Evolutionary conservation across 2,329 filamentous ascomycete species (phyloP).

Genomic region (Alternaria sp.): DNA sequence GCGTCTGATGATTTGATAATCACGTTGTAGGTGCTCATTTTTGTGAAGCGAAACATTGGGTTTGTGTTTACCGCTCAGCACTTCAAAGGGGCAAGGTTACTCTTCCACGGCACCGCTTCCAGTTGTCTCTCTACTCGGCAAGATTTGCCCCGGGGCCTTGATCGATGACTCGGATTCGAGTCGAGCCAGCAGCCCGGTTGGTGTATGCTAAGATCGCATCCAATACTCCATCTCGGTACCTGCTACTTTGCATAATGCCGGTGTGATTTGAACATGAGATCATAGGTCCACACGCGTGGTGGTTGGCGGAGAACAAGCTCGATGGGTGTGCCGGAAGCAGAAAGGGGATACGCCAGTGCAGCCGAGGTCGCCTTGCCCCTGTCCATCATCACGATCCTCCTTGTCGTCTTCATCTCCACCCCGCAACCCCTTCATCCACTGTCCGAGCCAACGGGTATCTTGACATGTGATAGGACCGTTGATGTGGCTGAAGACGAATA

Average conservation of each 20-base stretch:
- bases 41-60: background rate
- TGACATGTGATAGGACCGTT: background rate
- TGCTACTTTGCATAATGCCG: conserved; percentile 6
- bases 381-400: background rate
- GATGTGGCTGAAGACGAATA: background rate
- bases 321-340: conserved; percentile 3
- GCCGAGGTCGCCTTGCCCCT: conserved; percentile 4
- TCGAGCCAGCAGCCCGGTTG: conserved; percentile 1
- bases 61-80: background rate
- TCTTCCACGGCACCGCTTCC: background rate
- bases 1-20: background rate
- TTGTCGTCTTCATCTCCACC: background rate
- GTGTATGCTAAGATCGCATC: conserved; percentile 6
- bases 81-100: background rate
- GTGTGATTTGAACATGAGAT: conserved; percentile 2
- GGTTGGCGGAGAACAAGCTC: conserved; percentile 5
- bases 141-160: background rate
- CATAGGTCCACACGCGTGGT: background rate
- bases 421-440: background rate
- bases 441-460: background rate
- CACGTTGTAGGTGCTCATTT: background rate
- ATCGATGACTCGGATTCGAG: conserved; percentile 43
- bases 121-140: background rate
- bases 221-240: conserved; percentile 5
- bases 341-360: conserved; percentile 21